A percentile compares a stretch with the other conserved stretches of the same genome.
Evolutionary conservation across 257 asterid genomes (phyloP).

Genomic region (Nicotiana paniculata): DNA sequence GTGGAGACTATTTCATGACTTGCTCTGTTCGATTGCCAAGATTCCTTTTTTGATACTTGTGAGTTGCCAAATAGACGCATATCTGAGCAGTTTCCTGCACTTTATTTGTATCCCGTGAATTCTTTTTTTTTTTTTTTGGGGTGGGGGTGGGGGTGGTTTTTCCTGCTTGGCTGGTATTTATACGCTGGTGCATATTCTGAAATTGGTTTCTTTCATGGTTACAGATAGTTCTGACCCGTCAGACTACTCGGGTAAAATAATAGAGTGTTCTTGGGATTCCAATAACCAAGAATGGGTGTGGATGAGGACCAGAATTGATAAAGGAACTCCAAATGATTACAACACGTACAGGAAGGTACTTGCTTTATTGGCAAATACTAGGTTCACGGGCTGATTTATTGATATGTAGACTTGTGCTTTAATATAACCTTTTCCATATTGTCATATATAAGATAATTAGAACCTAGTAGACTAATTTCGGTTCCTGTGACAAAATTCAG

Average conservation of each 20-base stretch:
- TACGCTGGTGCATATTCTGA: slow-evolving; percentile 17
- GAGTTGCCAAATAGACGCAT: neutral
- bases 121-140: too few species aligned
- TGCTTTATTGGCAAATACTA: neutral
- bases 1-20: neutral
- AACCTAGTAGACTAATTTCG: neutral
- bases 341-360: slow-evolving; percentile 83
- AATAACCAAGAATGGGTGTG: slow-evolving; percentile 71
- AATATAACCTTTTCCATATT: neutral
- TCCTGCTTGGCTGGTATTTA: neutral
- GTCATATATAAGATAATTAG: neutral
- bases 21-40: neutral
- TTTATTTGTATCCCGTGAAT: too few species aligned
- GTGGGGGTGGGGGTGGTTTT: neutral
- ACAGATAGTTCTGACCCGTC: slow-evolving; percentile 65
- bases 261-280: slow-evolving; percentile 76
- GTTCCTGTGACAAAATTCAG: slow-evolving; percentile 21
- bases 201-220: neutral
- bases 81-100: too few species aligned
- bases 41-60: neutral
- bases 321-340: slow-evolving; percentile 82
- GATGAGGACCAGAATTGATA: slow-evolving; percentile 79
- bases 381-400: too few species aligned
- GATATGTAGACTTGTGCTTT: neutral
- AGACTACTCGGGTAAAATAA: slow-evolving; percentile 62